Base-by-base conservation (phyloP, 2,329 filamentous ascomycete genomes). In the Fonsecaea pedrosoi region DNA sequence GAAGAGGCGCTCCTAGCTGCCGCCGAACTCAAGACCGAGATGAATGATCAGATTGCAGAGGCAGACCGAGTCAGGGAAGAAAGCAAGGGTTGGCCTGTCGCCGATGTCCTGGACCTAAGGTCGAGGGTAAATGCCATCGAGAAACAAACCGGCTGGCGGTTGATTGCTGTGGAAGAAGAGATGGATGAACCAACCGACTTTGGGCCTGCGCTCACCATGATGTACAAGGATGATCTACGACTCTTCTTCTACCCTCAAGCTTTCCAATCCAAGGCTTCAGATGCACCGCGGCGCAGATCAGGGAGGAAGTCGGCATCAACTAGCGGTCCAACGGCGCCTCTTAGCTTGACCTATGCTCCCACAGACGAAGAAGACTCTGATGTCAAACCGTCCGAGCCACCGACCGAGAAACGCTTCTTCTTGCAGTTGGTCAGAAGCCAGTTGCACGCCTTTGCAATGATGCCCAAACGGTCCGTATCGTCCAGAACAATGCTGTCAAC, bases 51-150 rank as follows among this genome's bases (percentile, higher is more conserved):
- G 56, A 97, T 96, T 65, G 85, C 87, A 66, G 89, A 92, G 73
- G 92, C 94, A 0, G 93, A 97, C 77, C 89, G 88, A 70, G 84
- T 96, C 32, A 87, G 91, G 69, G 93, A 97, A 76, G 91, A 96
- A 74, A 96, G 91, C 76, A 88, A 94, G 61, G 94, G 94, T 45
- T 97, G 94, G 90, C 94, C 90, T 64, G 87, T 89, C 60, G 89
- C 85, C 34, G 95, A 98, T 78, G 92, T 98, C 70, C 86, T 86
- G 70, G 82, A 83, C 45, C 82, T 96, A n/a, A 93, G 94, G 85
- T 86, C 91, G 92, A 84, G 76, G 82, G 80, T 82, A 34, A 74
- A 78, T 54, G 69, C 71, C 2, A 74, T 82, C 40, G 79, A 82
- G 70, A 70, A 72, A 32, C 74, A 78, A 67, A 81, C 79, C 9